Evolutionary conservation across 2,329 filamentous ascomycete genomes (phyloP), one percentile per base, ranked within the genome.

Genomic region (Calycina marina): DNA sequence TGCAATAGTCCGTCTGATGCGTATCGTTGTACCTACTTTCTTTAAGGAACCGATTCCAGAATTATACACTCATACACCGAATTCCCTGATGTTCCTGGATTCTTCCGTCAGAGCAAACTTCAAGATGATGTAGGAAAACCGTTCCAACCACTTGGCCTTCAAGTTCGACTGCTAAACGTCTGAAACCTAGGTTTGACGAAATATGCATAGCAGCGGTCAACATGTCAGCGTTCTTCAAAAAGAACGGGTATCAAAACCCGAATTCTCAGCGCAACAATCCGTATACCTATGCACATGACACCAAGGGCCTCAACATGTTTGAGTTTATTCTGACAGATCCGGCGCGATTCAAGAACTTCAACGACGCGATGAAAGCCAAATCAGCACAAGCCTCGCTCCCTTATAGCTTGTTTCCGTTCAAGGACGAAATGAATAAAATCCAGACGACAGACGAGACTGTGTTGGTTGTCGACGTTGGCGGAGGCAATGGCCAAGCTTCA

Each of bases 211-310:
- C 40, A 9, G 36, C 36, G 16, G 28, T 37, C 14, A 35, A 41
- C 14, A 37, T 50, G 28, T 35, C 33, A 20, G 40, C 46, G 16
- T 50, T 44, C 30, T 42, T 47, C 25, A 35, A 34, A 12, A 28
- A 43, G 6, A 37, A 42, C 27, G 43, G 39, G 5, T 49, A 38
- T 20, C 33, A 28, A 18, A 46, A 34, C 17, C 44, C 47, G n/a
- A 35, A 34, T 5, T 42, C 44, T 6, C 20, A 32, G 5, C 34
- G 22, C 5, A 40, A 43, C 14, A 49, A 48, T 22, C 48, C 49
- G 12, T 52, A 49, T 39, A 46, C 43, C 16, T 46, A 39, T 13
- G 46, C 44, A 6, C 43, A 50, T 25, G 25, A 40, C 14, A 45
- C 47, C 12, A 33, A 42, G 3, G 43, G 39, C 13, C 29, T 41